Conservation (phyloP, 2,329 filamentous ascomycete species). For the Aspergillus fumigatiaffinis region DNA sequence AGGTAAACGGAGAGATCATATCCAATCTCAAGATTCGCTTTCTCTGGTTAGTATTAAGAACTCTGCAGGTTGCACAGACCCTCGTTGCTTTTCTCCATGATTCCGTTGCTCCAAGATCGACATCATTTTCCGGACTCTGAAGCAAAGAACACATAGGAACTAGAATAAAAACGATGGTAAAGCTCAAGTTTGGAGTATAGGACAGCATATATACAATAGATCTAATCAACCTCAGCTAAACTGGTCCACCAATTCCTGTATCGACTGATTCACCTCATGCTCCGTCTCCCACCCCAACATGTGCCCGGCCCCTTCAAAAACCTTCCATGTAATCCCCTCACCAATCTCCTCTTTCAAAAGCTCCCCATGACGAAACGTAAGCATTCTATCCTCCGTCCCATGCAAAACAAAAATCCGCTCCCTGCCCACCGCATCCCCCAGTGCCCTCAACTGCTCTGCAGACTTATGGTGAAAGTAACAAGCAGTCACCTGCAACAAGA, state of each 20-base stretch:
- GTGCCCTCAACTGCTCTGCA: conserved; percentile 57
- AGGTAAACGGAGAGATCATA: not conserved
- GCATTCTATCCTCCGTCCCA: conserved; percentile 73
- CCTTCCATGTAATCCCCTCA: conserved; percentile 50
- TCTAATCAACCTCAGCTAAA: conserved; percentile 1
- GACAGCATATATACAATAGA: not conserved
- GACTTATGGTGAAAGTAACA: conserved; percentile 77
- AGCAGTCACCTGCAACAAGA: conserved; percentile 73
- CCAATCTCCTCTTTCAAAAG: conserved; percentile 67
- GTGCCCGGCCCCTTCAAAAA: conserved; percentile 70
- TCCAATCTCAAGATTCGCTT: not conserved
- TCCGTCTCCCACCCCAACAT: conserved; percentile 69
- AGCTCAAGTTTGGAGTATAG: not conserved
- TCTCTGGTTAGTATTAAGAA: not conserved
- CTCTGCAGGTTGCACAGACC: not conserved
- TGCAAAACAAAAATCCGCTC: conserved; percentile 74
- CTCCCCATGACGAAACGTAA: conserved; percentile 65
- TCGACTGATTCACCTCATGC: conserved; percentile 62
- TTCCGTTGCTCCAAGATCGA: not conserved
- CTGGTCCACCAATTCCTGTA: conserved; percentile 56
- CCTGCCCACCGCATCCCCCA: conserved; percentile 67
- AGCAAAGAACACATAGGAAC: not conserved
- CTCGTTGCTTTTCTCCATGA: not conserved
- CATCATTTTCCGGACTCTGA: too few species aligned
- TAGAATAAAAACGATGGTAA: not conserved